phyloP scores from a whole-genome alignment of 108 stramenopile species.

The Hondaea fermentalgiana region DNA sequence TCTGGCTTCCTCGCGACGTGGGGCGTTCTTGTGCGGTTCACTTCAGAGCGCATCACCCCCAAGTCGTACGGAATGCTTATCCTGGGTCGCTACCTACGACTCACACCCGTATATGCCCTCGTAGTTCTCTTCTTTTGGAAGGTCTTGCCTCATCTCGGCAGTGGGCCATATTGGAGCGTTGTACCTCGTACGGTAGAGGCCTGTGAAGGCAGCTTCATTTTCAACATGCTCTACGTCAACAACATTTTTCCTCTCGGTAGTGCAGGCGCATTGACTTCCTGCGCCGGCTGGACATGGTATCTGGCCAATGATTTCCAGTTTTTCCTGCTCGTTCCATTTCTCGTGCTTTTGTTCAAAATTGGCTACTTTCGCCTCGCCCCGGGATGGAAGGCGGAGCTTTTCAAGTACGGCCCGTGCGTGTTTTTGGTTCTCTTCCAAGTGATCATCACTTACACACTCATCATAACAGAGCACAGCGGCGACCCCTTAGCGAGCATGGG shows the following conservation, averaged over 20 bases:
- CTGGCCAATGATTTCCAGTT: slow-evolving; percentile 44
- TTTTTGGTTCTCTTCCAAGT: not conserved
- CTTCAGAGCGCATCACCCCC: not conserved
- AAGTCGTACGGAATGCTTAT: slow-evolving; percentile 24
- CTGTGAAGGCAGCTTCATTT: slow-evolving; percentile 24
- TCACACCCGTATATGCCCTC: slow-evolving; percentile 33
- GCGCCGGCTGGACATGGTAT: slow-evolving; percentile 30
- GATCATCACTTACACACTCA: not conserved
- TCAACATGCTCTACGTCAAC: slow-evolving; percentile 44
- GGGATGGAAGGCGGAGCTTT: not conserved
- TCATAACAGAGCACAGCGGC: not conserved
- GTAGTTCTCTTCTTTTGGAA: slow-evolving; percentile 35
- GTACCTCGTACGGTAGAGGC: no score
- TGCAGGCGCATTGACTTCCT: slow-evolving; percentile 1
- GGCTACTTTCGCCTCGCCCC: not conserved
- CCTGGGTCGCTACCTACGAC: slow-evolving; percentile 36
- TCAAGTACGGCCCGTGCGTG: slow-evolving; percentile 14
- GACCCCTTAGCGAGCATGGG: not conserved
- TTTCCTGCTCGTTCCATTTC: slow-evolving; percentile 27
- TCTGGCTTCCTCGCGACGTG: slow-evolving; percentile 39
- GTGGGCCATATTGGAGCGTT: slow-evolving; percentile 31
- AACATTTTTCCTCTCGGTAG: slow-evolving; percentile 31
- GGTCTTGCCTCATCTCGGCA: slow-evolving; percentile 23
- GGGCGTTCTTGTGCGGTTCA: slow-evolving; percentile 19
- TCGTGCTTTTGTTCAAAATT: not conserved